These are phyloP conservation scores for Colletotrichum endophyticum DNA, from an alignment of 2,329 filamentous ascomycete genomes.

Conservation along the genomic window DNA sequence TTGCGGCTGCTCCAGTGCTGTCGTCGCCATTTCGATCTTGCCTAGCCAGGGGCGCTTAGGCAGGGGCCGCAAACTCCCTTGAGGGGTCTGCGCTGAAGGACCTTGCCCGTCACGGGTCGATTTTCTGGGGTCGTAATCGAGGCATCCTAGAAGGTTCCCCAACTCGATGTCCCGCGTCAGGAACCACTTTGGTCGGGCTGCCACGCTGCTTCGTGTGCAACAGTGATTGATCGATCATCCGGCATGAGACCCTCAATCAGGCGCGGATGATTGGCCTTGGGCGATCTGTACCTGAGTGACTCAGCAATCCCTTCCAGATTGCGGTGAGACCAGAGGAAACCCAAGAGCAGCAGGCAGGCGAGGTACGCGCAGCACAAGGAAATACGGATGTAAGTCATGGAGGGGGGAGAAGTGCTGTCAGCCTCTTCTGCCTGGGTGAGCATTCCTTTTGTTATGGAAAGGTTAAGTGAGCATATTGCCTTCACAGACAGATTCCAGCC, in stretches of 20 bases:
- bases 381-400: neutral
- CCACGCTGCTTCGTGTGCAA: neutral
- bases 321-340: neutral
- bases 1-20: neutral
- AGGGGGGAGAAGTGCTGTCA: neutral
- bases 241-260: neutral
- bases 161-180: neutral
- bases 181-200: neutral
- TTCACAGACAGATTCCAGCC: neutral
- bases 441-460: neutral
- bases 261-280: neutral
- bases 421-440: neutral
- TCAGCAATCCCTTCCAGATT: neutral
- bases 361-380: neutral
- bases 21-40: neutral
- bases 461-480: neutral
- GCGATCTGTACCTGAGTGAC: neutral
- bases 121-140: neutral
- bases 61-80: neutral
- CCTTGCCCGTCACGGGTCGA: neutral
- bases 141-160: neutral
- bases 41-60: neutral
- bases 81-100: neutral
- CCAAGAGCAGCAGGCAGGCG: neutral
- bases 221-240: neutral